Evolutionary conservation across 371 early-diverging fungal genomes (phyloP), one percentile per base, ranked within the genome.

Genomic region (Apophysomyces sp.): DNA sequence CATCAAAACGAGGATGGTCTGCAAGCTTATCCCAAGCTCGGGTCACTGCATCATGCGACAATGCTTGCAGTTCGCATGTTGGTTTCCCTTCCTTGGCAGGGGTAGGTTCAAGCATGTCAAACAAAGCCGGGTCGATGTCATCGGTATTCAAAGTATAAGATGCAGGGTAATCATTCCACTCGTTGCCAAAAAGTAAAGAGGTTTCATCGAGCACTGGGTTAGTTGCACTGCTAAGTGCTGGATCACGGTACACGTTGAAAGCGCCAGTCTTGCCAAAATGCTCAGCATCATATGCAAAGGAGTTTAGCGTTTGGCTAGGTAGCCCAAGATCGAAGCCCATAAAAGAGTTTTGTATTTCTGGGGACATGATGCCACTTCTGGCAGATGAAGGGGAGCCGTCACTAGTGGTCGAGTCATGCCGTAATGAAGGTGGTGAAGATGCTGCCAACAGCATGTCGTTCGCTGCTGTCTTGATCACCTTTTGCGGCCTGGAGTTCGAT

Each of bases 1-100:
- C 85, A 51, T 83, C 84, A 66, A 78, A 76, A 36, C 74, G 69
- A 62, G 80, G 78, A 54, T 81, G 81, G 61, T 78, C 67, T 52
- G 73, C 65, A 21, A 83, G 56, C 18, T 67, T 62, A 55, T 82
- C 80, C 83, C 83, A 82, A 26, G 71, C 77, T 62, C 79, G 57
- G 13, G 53, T 16, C 12, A 66, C 34, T 21, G 41, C 16, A 39
- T 34, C 32, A 29, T 18, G 37, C 1, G 28, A 13, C 27, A 30
- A 9, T 36, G 39, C 4, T 55, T 5, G 52, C 13, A 16, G 8
- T 6, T 34, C 24, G 30, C 36, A 28, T 24, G 56, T 7, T 7
- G 30, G 6, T 32, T 63, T 39, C 27, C 57, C 32, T 53, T 53
- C 53, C 27, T 44, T 44, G 27, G 44, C 44, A 44, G 44, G 26